Conservation (phyloP, 2,329 filamentous ascomycete species). For the Thermoascus crustaceus region DNA sequence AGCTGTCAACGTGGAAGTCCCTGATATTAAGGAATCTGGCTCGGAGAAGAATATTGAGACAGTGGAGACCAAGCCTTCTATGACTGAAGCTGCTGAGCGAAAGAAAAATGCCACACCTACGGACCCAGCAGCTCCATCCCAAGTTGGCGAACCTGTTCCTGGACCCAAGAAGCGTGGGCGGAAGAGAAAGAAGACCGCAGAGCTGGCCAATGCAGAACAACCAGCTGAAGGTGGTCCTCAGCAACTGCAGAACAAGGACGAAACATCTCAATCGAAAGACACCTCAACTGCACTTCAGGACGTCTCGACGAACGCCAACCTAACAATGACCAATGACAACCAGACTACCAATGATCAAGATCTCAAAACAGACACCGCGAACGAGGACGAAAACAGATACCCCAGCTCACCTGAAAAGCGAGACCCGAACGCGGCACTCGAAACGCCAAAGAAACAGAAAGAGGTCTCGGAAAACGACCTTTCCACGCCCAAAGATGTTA, state of each 20-base stretch:
- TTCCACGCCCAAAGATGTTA: not conserved
- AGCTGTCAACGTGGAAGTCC: not conserved
- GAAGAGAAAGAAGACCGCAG: constrained; percentile 31
- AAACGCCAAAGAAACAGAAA: constrained; percentile 11
- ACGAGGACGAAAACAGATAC: not conserved
- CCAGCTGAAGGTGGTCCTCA: not conserved
- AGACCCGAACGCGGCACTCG: constrained; percentile 4
- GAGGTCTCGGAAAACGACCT: constrained; percentile 6
- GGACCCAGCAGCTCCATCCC: not conserved
- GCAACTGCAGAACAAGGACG: constrained; percentile 1
- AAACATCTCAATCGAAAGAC: constrained; percentile 1
- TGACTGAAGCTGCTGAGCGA: not conserved
- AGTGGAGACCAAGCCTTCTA: not conserved
- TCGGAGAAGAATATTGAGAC: constrained; percentile 7
- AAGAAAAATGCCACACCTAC: constrained; percentile 2
- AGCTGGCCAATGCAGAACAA: constrained; percentile 10
- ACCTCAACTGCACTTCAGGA: constrained; percentile 6
- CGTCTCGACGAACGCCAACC: constrained; percentile 2
- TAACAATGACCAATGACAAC: constrained; percentile 5
- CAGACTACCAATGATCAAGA: constrained; percentile 1
- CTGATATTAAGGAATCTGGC: not conserved
- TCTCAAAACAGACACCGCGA: not conserved
- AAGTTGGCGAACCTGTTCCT: constrained; percentile 4
- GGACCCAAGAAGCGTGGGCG: constrained; percentile 36
- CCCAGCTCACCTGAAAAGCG: not conserved